Conservation (phyloP, 768 basidiomycete species). For the Sporobolomyces roseus region DNA sequence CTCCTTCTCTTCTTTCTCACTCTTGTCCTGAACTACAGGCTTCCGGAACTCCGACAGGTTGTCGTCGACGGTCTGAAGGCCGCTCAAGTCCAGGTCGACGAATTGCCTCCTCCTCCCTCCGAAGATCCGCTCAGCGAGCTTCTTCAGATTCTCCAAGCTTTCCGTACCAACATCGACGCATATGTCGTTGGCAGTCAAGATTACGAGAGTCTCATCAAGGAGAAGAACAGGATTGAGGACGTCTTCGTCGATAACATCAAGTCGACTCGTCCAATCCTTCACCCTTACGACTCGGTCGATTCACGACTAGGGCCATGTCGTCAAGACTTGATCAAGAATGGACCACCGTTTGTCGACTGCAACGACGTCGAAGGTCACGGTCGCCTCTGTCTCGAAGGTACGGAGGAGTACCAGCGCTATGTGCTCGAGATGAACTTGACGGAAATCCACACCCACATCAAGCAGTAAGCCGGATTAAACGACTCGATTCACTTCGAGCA, state of each 20-base stretch:
- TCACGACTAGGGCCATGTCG: too few species aligned
- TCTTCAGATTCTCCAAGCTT: constrained; percentile 10
- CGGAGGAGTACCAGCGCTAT: not conserved
- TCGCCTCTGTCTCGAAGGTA: not conserved
- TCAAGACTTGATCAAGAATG: not conserved
- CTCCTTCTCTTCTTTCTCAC: not conserved
- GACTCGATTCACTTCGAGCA: too few species aligned
- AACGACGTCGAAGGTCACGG: not conserved
- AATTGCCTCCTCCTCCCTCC: constrained; percentile 28
- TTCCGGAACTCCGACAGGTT: constrained; percentile 12
- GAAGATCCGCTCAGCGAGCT: constrained; percentile 39
- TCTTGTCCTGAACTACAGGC: constrained; percentile 10
- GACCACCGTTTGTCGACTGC: not conserved
- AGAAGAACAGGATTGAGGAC: constrained; percentile 20
- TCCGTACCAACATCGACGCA: constrained; percentile 14
- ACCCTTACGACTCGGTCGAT: too few species aligned
- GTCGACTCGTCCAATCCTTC: too few species aligned
- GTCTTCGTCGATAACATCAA: constrained; percentile 8
- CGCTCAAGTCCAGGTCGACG: not conserved
- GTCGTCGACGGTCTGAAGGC: not conserved
- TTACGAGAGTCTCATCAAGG: constrained; percentile 24
- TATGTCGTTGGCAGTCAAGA: constrained; percentile 17
- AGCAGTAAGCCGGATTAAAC: not conserved
- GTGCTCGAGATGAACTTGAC: constrained; percentile 3
- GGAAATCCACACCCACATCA: not conserved